Evolutionary conservation across 2,329 filamentous ascomycete genomes (phyloP).

Genomic region (Akanthomyces dipterigenus): DNA sequence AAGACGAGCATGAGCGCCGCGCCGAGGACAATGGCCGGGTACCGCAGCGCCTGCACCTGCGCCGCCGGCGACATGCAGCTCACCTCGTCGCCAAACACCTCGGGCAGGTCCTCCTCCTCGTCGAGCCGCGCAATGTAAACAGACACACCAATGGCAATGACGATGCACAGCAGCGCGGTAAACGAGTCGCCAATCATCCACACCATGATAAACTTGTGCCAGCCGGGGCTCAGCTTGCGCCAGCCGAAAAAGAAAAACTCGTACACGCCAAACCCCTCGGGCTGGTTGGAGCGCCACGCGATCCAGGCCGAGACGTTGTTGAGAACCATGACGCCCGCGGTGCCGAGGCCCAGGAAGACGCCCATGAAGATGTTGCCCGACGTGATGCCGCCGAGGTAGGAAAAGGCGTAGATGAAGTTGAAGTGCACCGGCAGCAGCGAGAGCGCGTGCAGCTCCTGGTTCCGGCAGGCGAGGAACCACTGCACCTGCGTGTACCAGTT

Average conservation of each 20-base stretch:
- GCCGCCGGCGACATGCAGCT: not conserved
- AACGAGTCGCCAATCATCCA: conserved; percentile 16
- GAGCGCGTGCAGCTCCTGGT: conserved; percentile 13
- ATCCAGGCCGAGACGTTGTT: conserved; percentile 16
- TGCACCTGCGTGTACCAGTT: conserved; percentile 17
- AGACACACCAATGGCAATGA: conserved; percentile 5
- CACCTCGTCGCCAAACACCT: not conserved
- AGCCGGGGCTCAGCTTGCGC: conserved; percentile 14
- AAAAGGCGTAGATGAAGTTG: conserved; percentile 16
- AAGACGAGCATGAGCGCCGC: conserved; percentile 12
- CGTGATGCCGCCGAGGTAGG: conserved; percentile 15
- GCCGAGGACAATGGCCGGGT: conserved; percentile 13
- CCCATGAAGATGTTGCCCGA: conserved; percentile 15
- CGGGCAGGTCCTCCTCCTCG: conserved; percentile 4
- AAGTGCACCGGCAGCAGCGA: conserved; percentile 16
- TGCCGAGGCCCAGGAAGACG: conserved; percentile 13
- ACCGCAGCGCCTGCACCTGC: conserved; percentile 9
- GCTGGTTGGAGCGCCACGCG: conserved; percentile 12
- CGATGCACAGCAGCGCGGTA: conserved; percentile 2
- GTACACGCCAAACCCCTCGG: conserved; percentile 14
- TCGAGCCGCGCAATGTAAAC: not conserved
- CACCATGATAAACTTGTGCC: conserved; percentile 17
- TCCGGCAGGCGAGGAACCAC: conserved; percentile 12
- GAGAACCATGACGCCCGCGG: conserved; percentile 15
- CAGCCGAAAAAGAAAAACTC: conserved; percentile 18